Conservation (phyloP, 495 filamentous ascomycete genomes). For the Aspergillus egyptiacus region DNA sequence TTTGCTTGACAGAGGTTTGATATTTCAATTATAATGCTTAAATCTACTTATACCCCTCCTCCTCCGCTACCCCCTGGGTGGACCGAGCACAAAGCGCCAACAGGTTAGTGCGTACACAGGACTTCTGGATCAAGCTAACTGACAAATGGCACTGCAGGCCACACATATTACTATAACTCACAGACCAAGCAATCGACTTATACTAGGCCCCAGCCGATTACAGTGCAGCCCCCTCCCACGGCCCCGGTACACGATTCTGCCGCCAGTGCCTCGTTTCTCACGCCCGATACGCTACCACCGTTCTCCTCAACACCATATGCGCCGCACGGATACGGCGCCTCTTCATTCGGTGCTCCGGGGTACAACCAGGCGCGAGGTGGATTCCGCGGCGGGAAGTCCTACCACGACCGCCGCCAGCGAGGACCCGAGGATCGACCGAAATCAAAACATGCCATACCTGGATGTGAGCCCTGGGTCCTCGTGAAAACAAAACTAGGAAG, state of each 20-base stretch:
- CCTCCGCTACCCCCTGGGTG: constrained; percentile 71
- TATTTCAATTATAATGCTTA: constrained; percentile 28
- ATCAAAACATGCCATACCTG: constrained; percentile 70
- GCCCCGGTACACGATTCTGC: constrained; percentile 17
- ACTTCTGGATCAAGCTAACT: constrained; percentile 4
- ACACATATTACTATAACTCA: constrained; percentile 86
- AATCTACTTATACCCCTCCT: constrained; percentile 38
- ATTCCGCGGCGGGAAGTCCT: constrained; percentile 44
- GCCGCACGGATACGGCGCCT: constrained; percentile 22
- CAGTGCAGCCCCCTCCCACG: constrained; percentile 26
- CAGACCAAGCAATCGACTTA: constrained; percentile 85
- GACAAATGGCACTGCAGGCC: constrained; percentile 47
- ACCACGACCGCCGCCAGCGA: constrained; percentile 48
- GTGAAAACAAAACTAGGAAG: constrained; percentile 86
- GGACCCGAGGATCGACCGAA: constrained; percentile 75
- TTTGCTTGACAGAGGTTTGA: not conserved
- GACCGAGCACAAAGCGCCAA: constrained; percentile 89
- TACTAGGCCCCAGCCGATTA: constrained; percentile 51
- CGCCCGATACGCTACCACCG: constrained; percentile 31
- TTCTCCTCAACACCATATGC: constrained; percentile 42
- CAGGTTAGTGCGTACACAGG: constrained; percentile 44
- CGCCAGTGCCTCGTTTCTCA: constrained; percentile 25
- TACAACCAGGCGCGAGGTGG: constrained; percentile 31
- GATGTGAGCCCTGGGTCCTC: constrained; percentile 82
- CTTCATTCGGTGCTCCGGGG: constrained; percentile 18